These are phyloP conservation scores for Erodium texanum DNA, from an alignment of 441 rosid genomes.

Conservation along the genomic window DNA sequence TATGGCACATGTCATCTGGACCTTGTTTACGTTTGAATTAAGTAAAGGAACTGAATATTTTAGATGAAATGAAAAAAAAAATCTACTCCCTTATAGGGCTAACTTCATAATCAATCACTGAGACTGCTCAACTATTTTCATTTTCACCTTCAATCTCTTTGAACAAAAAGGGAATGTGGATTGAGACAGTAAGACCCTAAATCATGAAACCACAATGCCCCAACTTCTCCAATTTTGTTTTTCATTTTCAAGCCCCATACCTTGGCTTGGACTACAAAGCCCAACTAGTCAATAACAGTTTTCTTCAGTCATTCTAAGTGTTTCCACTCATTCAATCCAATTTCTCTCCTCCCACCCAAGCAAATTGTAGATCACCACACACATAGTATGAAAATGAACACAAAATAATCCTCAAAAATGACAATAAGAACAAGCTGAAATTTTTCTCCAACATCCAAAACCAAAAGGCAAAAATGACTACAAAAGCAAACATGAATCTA, in stretches of 20 bases:
- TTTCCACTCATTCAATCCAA: not conserved
- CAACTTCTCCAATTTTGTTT: not conserved
- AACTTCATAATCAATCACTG: not conserved
- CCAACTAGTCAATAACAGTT: not conserved
- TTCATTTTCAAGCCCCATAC: not conserved
- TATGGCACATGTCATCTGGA: not conserved
- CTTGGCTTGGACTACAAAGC: not conserved
- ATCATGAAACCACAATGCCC: not conserved
- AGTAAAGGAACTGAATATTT: not conserved
- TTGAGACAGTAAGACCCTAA: not conserved
- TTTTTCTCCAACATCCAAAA: not conserved
- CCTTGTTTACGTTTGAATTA: not conserved
- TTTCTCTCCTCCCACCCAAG: not conserved
- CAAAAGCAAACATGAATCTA: not conserved
- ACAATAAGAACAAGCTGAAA: not conserved
- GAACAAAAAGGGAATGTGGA: not conserved
- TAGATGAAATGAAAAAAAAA: not conserved
- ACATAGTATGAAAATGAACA: not conserved
- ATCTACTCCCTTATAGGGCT: not conserved
- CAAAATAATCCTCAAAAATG: not conserved
- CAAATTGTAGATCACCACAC: not conserved
- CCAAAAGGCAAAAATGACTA: not conserved
- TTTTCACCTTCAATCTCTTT: not conserved
- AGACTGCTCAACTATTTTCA: not conserved
- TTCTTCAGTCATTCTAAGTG: not conserved